Evolutionary conservation across 306 rosid genomes (phyloP).

Genomic region (Cucurbita pepo): DNA sequence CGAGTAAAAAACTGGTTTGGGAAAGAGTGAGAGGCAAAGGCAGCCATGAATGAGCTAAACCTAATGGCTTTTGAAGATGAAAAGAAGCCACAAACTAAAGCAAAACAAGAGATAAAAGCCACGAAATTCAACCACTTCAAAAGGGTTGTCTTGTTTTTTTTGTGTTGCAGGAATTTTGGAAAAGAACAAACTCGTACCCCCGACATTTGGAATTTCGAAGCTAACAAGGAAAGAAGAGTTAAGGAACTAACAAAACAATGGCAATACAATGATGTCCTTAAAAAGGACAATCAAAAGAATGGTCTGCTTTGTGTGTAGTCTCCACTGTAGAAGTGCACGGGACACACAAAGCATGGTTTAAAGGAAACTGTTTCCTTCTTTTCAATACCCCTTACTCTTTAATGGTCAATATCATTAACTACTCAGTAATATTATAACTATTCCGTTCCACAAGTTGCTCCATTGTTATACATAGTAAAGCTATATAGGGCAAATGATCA

Average conservation of each 20-base stretch:
- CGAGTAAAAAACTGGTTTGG: not conserved
- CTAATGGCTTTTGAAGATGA: not conserved
- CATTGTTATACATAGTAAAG: too few relatives aligned
- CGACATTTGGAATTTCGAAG: conserved; percentile 39
- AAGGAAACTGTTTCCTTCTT: not conserved
- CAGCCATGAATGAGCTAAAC: not conserved
- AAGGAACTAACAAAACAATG: not conserved
- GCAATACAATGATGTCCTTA: conserved; percentile 6
- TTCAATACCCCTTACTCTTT: too few relatives aligned
- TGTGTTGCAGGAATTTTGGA: not conserved
- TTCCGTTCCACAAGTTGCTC: too few relatives aligned
- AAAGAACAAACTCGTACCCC: not conserved
- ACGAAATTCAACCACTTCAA: not conserved
- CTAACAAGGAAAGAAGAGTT: not conserved
- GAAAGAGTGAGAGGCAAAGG: not conserved
- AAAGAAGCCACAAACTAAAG: not conserved
- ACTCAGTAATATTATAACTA: too few relatives aligned
- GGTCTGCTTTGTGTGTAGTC: conserved; percentile 5
- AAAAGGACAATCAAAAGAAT: conserved; percentile 17
- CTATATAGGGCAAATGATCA: too few relatives aligned
- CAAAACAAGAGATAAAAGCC: not conserved
- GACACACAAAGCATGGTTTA: not conserved
- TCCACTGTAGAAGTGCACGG: not conserved
- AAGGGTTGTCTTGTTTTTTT: not conserved
- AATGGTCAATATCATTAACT: too few relatives aligned